Evolutionary conservation across 345 rosid genomes (phyloP).

Genomic region (Aquilaria sinensis): DNA sequence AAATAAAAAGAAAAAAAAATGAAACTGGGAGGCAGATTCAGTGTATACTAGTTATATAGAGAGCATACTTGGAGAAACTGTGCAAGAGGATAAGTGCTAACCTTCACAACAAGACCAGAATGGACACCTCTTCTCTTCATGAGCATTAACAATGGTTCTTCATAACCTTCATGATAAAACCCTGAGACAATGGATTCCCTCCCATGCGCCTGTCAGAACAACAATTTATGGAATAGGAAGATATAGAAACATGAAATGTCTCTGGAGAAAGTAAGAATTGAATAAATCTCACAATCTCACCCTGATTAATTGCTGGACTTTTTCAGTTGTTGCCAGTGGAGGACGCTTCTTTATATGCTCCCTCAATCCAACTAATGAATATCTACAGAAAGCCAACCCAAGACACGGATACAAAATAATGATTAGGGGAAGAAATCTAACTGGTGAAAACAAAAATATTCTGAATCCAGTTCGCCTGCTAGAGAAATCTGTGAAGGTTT

Average conservation of each 20-base stretch:
- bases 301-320: constrained; percentile 89
- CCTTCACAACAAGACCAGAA: constrained; percentile 95
- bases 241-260: background rate
- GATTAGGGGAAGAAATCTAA: too few relatives aligned
- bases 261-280: too few relatives aligned
- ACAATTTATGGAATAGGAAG: constrained; percentile 1
- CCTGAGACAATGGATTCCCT: constrained; percentile 89
- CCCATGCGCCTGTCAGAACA: constrained; percentile 65
- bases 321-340: constrained; percentile 89
- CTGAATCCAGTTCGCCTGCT: too few relatives aligned
- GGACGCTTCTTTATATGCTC: constrained; percentile 99
- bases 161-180: constrained; percentile 93
- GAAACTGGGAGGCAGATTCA: too few relatives aligned
- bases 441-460: background rate
- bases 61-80: background rate
- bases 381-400: constrained; percentile 31
- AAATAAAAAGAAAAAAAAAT: too few relatives aligned
- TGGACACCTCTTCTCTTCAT: constrained; percentile 97
- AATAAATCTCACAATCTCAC: constrained; percentile 34
- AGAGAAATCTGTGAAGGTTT: background rate
- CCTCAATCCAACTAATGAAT: constrained; percentile 70
- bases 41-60: too few relatives aligned
- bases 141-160: constrained; percentile 91
- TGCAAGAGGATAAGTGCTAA: constrained; percentile 22
- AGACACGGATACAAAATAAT: too few relatives aligned